These are phyloP conservation scores for Ajuga chamaepitys DNA, from an alignment of 257 asterid species.

Conservation along the genomic window DNA sequence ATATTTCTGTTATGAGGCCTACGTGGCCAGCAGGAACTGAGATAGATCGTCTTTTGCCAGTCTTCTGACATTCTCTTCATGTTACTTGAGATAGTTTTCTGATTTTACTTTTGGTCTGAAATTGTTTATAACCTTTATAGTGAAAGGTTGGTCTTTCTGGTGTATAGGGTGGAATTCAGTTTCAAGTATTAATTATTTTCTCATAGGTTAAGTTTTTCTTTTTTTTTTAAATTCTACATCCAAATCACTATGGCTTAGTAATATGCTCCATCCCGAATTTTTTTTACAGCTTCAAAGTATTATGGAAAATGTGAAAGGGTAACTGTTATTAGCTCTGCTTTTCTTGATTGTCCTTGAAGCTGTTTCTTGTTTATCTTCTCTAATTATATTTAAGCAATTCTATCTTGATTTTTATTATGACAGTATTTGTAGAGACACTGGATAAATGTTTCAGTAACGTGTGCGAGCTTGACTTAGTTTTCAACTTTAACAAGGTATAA, in stretches of 20 bases:
- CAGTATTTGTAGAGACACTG: slow-evolving; percentile 93
- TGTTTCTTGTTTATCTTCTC: background rate
- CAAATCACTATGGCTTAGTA: background rate
- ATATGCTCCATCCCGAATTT: background rate
- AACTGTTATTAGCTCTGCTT: background rate
- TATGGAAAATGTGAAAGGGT: background rate
- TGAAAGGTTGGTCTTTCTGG: no score
- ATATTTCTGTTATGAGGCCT: background rate
- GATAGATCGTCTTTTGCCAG: background rate
- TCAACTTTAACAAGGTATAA: slow-evolving; percentile 92
- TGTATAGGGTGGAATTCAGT: no score
- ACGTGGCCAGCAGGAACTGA: background rate
- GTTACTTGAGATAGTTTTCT: background rate
- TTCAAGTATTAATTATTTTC: background rate
- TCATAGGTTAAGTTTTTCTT: background rate
- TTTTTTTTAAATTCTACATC: background rate
- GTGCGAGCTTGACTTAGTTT: slow-evolving; percentile 88
- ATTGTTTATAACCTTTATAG: background rate
- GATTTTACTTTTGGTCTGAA: background rate
- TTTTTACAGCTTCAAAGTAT: background rate
- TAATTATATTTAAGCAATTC: background rate
- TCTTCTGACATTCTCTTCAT: background rate
- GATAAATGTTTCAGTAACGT: slow-evolving; percentile 92
- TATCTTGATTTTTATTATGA: slow-evolving; percentile 12
- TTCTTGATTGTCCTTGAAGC: background rate